phyloP scores from a whole-genome alignment of 352 stramenopile species.

The Globisporangium solare region DNA sequence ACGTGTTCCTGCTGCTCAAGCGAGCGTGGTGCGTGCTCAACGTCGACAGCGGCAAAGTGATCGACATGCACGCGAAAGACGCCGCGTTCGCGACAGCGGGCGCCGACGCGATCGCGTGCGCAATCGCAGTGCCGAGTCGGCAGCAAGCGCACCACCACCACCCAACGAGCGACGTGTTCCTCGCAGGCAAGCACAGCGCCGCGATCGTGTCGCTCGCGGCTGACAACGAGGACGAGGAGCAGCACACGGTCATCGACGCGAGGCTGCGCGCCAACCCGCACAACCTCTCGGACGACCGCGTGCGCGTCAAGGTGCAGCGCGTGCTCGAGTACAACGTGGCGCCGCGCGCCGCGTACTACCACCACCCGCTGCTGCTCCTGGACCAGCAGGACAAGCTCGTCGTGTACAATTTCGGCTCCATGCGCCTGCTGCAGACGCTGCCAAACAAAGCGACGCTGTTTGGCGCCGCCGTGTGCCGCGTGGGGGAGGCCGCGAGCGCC shows the following conservation, averaged over 20 bases:
- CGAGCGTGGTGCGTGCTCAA: slow-evolving; percentile 62
- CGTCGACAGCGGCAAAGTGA: slow-evolving; percentile 49
- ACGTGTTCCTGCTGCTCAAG: slow-evolving; percentile 60
- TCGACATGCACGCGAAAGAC: slow-evolving; percentile 24
- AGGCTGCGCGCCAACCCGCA: slow-evolving; percentile 19
- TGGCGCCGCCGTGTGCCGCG: slow-evolving; percentile 13
- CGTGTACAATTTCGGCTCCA: slow-evolving; percentile 60
- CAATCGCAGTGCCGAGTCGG: slow-evolving; percentile 36
- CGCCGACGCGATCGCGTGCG: slow-evolving; percentile 26
- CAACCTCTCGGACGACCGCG: slow-evolving; percentile 32
- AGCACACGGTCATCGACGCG: slow-evolving; percentile 10
- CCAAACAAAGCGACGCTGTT: slow-evolving; percentile 45
- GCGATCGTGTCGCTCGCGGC: slow-evolving; percentile 41
- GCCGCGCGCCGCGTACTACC: slow-evolving; percentile 38
- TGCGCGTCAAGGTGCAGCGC: slow-evolving; percentile 43
- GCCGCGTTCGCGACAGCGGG: slow-evolving; percentile 15
- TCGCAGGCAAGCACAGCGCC: slow-evolving; percentile 52
- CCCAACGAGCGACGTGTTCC: slow-evolving; percentile 40
- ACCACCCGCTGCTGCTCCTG: slow-evolving; percentile 69
- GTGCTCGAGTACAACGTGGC: slow-evolving; percentile 42
- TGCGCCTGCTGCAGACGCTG: slow-evolving; percentile 49
- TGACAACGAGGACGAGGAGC: slow-evolving; percentile 16
- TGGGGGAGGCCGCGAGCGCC: slow-evolving; percentile 13
- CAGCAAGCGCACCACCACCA: slow-evolving; percentile 23
- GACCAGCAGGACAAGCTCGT: slow-evolving; percentile 48